These are phyloP conservation scores for Sphagnum fallax DNA, from an alignment of 228 moss, liverwort and hornwort genomes.

Conservation along the genomic window DNA sequence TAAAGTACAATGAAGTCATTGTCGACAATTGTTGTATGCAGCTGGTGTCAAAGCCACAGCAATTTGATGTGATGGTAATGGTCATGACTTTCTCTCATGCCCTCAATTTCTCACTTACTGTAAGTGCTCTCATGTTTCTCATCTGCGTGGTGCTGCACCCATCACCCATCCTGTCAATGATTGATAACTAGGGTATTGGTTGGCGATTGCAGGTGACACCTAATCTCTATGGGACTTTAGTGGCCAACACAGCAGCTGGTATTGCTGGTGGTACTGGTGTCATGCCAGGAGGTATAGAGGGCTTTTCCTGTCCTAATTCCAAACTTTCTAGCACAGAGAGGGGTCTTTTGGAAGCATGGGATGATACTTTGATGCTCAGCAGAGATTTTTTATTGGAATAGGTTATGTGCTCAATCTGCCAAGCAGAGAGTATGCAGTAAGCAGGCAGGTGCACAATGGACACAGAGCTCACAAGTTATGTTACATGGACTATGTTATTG, in stretches of 20 bases:
- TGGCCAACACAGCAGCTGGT: conserved; percentile 98
- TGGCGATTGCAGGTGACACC: conserved; percentile 68
- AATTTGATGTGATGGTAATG: conserved; percentile 98
- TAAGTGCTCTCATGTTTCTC: neutral
- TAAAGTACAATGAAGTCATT: conserved; percentile 93
- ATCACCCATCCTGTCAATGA: neutral
- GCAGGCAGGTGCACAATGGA: too few species aligned
- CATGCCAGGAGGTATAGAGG: conserved; percentile 91
- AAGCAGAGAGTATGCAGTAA: too few species aligned
- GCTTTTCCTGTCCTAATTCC: neutral
- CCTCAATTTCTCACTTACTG: neutral
- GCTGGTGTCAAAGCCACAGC: conserved; percentile 93
- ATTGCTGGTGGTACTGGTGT: conserved; percentile 99
- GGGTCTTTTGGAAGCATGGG: neutral
- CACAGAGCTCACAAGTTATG: too few species aligned
- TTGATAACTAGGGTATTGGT: neutral
- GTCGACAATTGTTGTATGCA: conserved; percentile 99
- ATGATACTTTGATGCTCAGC: neutral
- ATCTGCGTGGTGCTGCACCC: neutral
- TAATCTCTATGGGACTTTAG: conserved; percentile 93
- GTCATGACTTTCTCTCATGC: neutral
- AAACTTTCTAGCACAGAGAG: neutral
- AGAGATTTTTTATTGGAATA: neutral
- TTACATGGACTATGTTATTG: neutral
- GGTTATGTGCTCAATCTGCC: too few species aligned